These are phyloP conservation scores for Mycosphaerella arachidis DNA, from an alignment of 2,329 filamentous ascomycete genomes.

Conservation along the genomic window DNA sequence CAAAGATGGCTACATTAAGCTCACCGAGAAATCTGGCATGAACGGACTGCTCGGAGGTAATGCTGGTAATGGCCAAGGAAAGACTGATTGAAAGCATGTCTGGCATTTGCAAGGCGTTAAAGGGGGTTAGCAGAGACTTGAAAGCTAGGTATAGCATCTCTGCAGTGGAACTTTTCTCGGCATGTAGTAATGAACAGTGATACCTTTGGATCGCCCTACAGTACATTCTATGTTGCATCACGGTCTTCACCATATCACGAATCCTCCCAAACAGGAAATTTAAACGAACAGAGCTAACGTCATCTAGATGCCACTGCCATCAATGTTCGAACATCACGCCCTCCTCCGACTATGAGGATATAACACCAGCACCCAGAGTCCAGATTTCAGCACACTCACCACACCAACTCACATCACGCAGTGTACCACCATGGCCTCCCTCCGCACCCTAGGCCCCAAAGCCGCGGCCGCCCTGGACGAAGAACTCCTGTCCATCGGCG, in stretches of 20 bases:
- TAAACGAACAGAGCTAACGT: constrained; percentile 4
- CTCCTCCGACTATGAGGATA: too few relatives aligned
- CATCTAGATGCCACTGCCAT: neutral
- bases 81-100: constrained; percentile 6
- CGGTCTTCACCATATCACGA: too few relatives aligned
- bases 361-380: neutral
- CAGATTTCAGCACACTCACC: neutral
- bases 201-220: neutral
- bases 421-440: constrained; percentile 2
- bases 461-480: constrained; percentile 84
- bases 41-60: constrained; percentile 60
- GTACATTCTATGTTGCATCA: too few relatives aligned
- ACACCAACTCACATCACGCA: neutral
- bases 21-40: constrained; percentile 57
- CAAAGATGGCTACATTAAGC: constrained; percentile 32
- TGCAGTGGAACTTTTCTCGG: neutral
- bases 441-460: constrained; percentile 70
- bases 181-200: constrained; percentile 8
- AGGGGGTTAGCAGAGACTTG: neutral
- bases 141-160: neutral
- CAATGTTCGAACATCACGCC: neutral
- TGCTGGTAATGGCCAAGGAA: constrained; percentile 29
- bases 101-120: neutral
- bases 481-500: constrained; percentile 84
- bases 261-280: neutral